Evolutionary conservation across 306 rosid genomes (phyloP), one percentile per base, ranked within the genome.

Genomic region (Cicer pinnatifidum): DNA sequence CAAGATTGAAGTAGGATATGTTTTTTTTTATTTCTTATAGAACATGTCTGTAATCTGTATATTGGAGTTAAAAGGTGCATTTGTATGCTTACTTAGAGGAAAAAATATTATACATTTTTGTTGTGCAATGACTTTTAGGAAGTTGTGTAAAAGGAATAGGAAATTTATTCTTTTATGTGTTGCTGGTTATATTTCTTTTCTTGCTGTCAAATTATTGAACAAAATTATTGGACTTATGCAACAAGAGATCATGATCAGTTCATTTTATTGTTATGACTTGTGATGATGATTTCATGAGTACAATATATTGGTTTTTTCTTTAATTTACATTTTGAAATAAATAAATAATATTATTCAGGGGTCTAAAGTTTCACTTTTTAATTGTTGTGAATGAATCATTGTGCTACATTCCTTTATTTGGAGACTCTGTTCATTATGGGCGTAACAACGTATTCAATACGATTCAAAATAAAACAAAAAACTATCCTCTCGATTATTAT

Each of bases 1-100:
- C 88, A 79, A 59, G 57, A 87, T 35, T 88, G 71, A 87, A 62
- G 67, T 45, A 44, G 75, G 65, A 81, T 76, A 39, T 23, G 54
- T 35, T 33, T 48, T 15, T 54, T 75, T 73, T 39, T 44, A 75
- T 73, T 72, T 73, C 15, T 71, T 47, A 12, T 48, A 73, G 59
- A 57, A 57, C 65, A 38, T 37, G 51, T 59, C 11, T 66, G 81
- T 75, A 67, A 43, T 59, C 11, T 66, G 81, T 75, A 67, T 40
- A 73, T 47, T 77, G 69, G 71, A 80, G 61, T 58, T 5, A 64
- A 61, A 75, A 45, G 59, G 54, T 45, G 13, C 80, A 16, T 40
- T 51, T 51, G 37, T 67, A 33, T 73, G n/a, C 11, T 65, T 28
- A 38, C 11, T 23, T 71, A 75, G 41, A 51, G 43, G 10, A 15